phyloP scores from a whole-genome alignment of 1,284 basidiomycete species.

The Malassezia equina region DNA sequence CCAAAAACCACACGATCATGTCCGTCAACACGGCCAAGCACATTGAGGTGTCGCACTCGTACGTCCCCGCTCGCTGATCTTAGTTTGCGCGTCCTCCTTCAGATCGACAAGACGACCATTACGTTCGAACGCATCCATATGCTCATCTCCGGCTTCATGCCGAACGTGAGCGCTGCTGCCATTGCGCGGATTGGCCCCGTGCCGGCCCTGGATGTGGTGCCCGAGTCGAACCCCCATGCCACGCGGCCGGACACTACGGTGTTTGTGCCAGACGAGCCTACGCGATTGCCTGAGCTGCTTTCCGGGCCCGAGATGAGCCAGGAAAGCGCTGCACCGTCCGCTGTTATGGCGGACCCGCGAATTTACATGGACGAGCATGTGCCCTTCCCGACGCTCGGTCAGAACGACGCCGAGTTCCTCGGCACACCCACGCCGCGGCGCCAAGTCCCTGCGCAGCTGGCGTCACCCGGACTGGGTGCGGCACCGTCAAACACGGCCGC shows the following conservation, averaged over 20 bases:
- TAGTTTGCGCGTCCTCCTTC: slow-evolving; percentile 36
- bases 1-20: slow-evolving; percentile 40
- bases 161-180: slow-evolving; percentile 19
- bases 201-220: slow-evolving; percentile 19
- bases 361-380: neutral
- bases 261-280: neutral
- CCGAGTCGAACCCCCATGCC: neutral
- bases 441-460: neutral
- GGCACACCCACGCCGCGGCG: slow-evolving; percentile 12
- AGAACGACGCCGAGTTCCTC: slow-evolving; percentile 1
- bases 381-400: neutral
- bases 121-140: slow-evolving; percentile 42
- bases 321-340: neutral
- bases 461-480: neutral
- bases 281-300: neutral
- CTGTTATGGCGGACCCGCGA: neutral
- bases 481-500: neutral
- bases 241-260: neutral
- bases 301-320: neutral
- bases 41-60: slow-evolving; percentile 37
- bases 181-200: slow-evolving; percentile 38
- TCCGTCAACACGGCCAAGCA: slow-evolving; percentile 43
- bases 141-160: slow-evolving; percentile 35
- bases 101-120: slow-evolving; percentile 38
- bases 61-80: neutral